Conservation (phyloP, 345 rosid species). For the Corchorus capsularis region DNA sequence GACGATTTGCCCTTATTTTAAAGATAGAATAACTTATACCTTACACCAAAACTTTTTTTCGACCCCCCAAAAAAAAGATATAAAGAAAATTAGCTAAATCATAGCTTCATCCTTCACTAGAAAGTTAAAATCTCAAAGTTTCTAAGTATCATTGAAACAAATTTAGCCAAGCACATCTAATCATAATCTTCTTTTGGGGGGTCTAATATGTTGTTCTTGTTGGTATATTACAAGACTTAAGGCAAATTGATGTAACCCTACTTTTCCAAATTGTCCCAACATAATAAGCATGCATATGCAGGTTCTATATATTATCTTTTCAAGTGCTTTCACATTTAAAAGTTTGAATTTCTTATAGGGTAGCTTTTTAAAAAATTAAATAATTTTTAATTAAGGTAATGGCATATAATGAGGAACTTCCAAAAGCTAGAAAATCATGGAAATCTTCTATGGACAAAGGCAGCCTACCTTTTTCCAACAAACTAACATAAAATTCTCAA, state of each 20-base stretch:
- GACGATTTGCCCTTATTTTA: no score
- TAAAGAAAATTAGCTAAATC: background rate
- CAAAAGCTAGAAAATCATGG: background rate
- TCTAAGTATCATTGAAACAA: background rate
- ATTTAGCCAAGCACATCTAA: background rate
- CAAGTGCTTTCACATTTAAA: background rate
- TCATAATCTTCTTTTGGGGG: background rate
- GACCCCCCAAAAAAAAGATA: background rate
- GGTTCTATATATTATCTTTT: background rate
- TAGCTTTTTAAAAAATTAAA: no score
- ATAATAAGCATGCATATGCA: conserved; percentile 1
- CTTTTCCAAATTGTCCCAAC: background rate
- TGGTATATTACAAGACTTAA: background rate
- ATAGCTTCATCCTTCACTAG: background rate
- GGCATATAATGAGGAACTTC: background rate
- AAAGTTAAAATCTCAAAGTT: background rate
- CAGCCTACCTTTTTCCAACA: conserved; percentile 3
- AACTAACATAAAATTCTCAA: background rate
- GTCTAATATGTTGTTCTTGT: background rate
- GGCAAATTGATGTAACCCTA: background rate
- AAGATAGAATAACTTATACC: no score
- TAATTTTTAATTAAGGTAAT: background rate
- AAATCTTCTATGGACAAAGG: background rate
- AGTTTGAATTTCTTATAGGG: no score
- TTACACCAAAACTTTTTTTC: no score